phyloP scores from a whole-genome alignment of 2,329 filamentous ascomycete genomes.

The Talaromyces sp. region DNA sequence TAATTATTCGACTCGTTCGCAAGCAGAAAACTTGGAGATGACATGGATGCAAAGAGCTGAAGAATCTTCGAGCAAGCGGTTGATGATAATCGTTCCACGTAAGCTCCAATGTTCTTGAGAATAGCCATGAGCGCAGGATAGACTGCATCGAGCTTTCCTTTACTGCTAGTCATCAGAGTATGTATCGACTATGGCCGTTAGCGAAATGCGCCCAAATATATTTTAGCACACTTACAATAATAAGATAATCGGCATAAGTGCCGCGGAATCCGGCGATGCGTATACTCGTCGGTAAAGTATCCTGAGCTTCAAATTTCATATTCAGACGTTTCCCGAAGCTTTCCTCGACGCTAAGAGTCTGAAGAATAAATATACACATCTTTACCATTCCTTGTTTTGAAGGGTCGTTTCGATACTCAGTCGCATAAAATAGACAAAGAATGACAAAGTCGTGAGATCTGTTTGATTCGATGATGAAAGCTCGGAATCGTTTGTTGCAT shows the following conservation, averaged over 20 bases:
- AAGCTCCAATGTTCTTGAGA: conserved; percentile 87
- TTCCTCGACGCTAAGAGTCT: conserved; percentile 88
- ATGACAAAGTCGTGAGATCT: conserved; percentile 90
- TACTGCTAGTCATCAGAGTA: conserved; percentile 82
- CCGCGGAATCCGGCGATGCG: conserved; percentile 80
- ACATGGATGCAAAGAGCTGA: conserved; percentile 88
- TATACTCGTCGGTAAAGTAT: conserved; percentile 77
- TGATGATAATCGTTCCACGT: conserved; percentile 71
- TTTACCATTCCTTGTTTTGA: conserved; percentile 88
- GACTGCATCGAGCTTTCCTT: conserved; percentile 83
- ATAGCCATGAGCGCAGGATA: conserved; percentile 90
- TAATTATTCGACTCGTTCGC: conserved; percentile 88
- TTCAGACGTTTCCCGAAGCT: conserved; percentile 89
- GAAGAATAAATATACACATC: conserved; percentile 96
- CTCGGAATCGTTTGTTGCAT: conserved; percentile 94
- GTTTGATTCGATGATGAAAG: conserved; percentile 95
- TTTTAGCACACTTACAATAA: conserved; percentile 57
- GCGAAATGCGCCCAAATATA: conserved; percentile 10
- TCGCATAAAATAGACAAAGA: conserved; percentile 83
- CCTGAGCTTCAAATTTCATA: conserved; percentile 81
- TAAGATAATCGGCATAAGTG: conserved; percentile 87
- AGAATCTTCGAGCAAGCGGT: conserved; percentile 76
- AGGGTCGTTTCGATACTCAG: conserved; percentile 80
- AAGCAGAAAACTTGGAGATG: conserved; percentile 83
- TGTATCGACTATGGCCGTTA: conserved; percentile 69